Conservation (phyloP, 106 monocot genomes). For the Apostasia shenzhenica region DNA sequence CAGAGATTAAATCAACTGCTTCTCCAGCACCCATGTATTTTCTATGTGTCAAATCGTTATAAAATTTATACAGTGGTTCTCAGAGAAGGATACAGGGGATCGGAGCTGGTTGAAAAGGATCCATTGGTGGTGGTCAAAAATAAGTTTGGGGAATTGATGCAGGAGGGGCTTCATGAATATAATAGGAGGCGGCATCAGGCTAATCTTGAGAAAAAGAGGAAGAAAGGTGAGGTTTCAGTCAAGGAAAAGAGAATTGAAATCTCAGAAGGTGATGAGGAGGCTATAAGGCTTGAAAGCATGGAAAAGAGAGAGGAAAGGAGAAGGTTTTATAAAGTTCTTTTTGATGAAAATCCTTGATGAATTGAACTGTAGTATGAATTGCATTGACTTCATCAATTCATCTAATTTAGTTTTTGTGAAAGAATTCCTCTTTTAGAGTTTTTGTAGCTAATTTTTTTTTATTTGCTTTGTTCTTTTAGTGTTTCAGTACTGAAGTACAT, state of each 20-base stretch:
- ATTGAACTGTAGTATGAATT: conserved; percentile 12
- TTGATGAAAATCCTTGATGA: conserved; percentile 45
- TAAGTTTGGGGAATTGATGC: conserved; percentile 92
- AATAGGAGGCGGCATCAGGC: conserved; percentile 52
- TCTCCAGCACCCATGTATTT: conserved; percentile 78
- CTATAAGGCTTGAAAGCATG: conserved; percentile 6
- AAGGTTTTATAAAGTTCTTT: conserved; percentile 80
- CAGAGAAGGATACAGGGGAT: conserved; percentile 75
- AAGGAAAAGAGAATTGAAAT: conserved; percentile 22
- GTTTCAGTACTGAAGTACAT: no score
- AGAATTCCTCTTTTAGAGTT: no score
- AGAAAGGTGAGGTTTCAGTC: conserved; percentile 53
- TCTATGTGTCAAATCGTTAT: conserved; percentile 92
- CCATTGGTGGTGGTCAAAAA: conserved; percentile 82
- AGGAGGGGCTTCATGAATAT: conserved; percentile 89
- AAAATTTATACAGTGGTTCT: conserved; percentile 86
- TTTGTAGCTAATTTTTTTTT: no score
- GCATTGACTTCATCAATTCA: background rate
- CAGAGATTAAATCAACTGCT: conserved; percentile 49
- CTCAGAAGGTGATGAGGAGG: conserved; percentile 33
- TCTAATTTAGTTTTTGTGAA: no score
- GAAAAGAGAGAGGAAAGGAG: conserved; percentile 70
- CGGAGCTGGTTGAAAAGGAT: conserved; percentile 71
- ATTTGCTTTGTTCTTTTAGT: no score
- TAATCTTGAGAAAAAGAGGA: conserved; percentile 92